These are phyloP conservation scores for Sporothrix luriei DNA, from an alignment of 2,329 filamentous ascomycete species.

Conservation along the genomic window DNA sequence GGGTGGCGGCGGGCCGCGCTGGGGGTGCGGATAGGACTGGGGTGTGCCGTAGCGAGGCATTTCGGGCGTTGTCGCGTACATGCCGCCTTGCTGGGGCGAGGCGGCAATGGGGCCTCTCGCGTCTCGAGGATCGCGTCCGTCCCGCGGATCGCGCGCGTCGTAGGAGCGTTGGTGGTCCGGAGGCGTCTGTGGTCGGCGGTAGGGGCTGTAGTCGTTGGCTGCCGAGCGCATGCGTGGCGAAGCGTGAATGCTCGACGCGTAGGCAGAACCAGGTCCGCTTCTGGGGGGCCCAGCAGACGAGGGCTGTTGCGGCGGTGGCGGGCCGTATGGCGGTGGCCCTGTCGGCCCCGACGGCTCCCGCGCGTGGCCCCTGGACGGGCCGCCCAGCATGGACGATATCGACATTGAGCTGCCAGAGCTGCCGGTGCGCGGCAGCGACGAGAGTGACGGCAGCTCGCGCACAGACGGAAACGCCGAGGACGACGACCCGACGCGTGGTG, in stretches of 20 bases:
- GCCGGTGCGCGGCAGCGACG: constrained; percentile 52
- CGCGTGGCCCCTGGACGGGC: constrained; percentile 46
- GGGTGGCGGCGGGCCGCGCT: constrained; percentile 54
- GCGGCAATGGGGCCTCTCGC: constrained; percentile 48
- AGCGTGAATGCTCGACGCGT: constrained; percentile 54
- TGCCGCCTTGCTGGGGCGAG: constrained; percentile 41
- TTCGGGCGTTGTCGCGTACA: constrained; percentile 58
- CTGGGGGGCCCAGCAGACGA: constrained; percentile 36
- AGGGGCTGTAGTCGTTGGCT: constrained; percentile 62
- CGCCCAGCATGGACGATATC: constrained; percentile 63
- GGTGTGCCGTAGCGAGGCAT: constrained; percentile 62
- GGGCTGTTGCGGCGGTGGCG: constrained; percentile 7
- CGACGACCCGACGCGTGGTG: constrained; percentile 51
- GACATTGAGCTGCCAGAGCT: constrained; percentile 61
- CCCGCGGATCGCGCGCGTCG: constrained; percentile 45
- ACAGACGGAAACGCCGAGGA: constrained; percentile 50
- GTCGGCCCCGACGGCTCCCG: constrained; percentile 43
- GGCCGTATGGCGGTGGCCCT: constrained; percentile 47
- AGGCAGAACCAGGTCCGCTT: constrained; percentile 49
- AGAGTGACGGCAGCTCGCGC: constrained; percentile 58
- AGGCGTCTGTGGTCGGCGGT: constrained; percentile 68
- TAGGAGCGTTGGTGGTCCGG: constrained; percentile 66
- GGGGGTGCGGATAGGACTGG: constrained; percentile 54
- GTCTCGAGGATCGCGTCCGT: constrained; percentile 46
- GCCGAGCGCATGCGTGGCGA: constrained; percentile 60